Base-by-base conservation (phyloP, 2,329 filamentous ascomycete species). In the Leptographium lundbergii region DNA sequence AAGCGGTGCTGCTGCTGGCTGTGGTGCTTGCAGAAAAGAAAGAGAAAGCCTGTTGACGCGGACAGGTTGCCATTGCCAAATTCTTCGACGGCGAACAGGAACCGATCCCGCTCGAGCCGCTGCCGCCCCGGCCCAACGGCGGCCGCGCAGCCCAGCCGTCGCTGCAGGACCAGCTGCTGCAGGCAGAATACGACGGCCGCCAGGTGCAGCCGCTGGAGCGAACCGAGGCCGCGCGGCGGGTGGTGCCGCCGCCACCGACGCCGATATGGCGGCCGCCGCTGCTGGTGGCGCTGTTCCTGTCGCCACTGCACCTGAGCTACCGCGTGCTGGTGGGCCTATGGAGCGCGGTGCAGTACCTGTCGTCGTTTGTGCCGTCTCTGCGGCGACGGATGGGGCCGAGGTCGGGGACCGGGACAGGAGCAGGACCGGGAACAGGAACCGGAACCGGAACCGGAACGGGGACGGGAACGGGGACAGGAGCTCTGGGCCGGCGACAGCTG, bases 1-100 rank as follows among this genome's bases (percentile, higher is more conserved):
- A 57, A 7, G 53, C 36, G 6, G 13, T 32, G 2, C 25, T n/a
- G 2, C 25, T n/a, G 24, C 17, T 25, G 9, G 1, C 27, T 34
- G 32, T 34, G 32, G 10, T 11, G 32, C 32, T 34, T 34, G 32
- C 9, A 11, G 32, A 9, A 29, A 34, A 11, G 32, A 34, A 34
- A 34, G 32, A 34, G 9, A 34, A 11, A 10, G 32, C 22, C 11
- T 22, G 19, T n/a, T 54, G 11, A 29, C 36, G 1, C 17, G 1
- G 17, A 5, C 69, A 96, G 86, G 96, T 97, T 67, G 92, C 94
- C 60, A 92, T 99, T 63, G 84, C 94, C 64, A 95, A 95, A 69
- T 97, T 97, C 81, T 99, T 96, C 70, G 94, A 99, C 68, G 94
- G 94, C 65, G 94, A 97, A 74, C 87, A 87, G 4, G 82, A 90